Evolutionary conservation across 2,329 filamentous ascomycete species (phyloP), one percentile per base, ranked within the genome.

Genomic region (Elsinoe fawcettii): DNA sequence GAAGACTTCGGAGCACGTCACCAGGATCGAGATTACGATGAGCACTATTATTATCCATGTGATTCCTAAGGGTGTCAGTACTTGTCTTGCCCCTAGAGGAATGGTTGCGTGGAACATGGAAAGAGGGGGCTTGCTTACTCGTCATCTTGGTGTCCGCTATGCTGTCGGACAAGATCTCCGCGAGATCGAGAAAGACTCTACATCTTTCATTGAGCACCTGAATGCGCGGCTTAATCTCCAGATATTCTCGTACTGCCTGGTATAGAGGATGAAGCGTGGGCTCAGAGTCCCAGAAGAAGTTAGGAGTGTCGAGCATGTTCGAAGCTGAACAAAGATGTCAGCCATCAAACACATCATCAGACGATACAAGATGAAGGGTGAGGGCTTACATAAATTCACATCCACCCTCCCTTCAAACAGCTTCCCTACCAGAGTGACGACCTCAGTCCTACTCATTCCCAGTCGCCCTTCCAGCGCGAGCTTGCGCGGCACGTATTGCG

Each of bases 11-110:
- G 87, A 85, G 53, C 89, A 87, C 1, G 93, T 97, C 55, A 99
- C 90, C 55, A 90, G 77, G 66, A 99, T 97, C 68, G 87, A 92
- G 63, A 97, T 77, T 47, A 95, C 73, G 68, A 99, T 99, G 46
- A 99, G 81, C 46, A 96, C 80, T 66, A 99, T 99, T 71, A 97
- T 87, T 71, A 99, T 97, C 92, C 92, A 97, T 1, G 93, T 99
- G 69, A 96, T 95, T 63, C 81, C 75, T 77, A 47, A 53, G 18
- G 22, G 2, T 30, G 25, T 55, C n/a, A 51, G 25, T 12, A 8
- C n/a, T 14, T 14, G 23, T 27, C n/a, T 37, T n/a, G n/a, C n/a
- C n/a, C 34, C 34, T 30, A 5, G 27, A 5, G 11, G 34, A 12
- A 37, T 37, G 30, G 14, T n/a, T 4, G 34, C 9, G 11, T 12